phyloP scores from a whole-genome alignment of 306 rosid species.

The Comarum palustre region DNA sequence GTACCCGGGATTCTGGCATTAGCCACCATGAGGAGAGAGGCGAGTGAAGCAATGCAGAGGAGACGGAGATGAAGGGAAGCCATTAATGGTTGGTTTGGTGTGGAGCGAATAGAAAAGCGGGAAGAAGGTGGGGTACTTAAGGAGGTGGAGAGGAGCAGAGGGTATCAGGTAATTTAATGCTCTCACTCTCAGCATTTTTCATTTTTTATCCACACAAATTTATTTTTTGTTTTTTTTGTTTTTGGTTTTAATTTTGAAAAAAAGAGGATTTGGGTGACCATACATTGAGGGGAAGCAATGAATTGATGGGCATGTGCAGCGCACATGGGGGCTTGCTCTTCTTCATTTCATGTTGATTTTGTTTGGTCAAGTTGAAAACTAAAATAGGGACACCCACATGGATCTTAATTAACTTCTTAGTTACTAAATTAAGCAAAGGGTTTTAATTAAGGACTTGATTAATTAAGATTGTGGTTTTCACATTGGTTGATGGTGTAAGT shows the following conservation, averaged over 20 bases:
- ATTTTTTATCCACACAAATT: background rate
- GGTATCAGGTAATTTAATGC: constrained; percentile 34
- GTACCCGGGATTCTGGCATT: constrained; percentile 73
- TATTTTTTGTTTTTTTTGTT: background rate
- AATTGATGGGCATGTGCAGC: constrained; percentile 44
- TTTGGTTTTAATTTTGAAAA: constrained; percentile 8
- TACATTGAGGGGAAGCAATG: constrained; percentile 25
- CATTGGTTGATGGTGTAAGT: background rate
- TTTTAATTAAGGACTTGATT: background rate
- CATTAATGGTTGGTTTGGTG: constrained; percentile 38
- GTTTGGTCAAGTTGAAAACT: constrained; percentile 26
- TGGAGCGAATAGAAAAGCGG: constrained; percentile 37
- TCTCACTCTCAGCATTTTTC: background rate
- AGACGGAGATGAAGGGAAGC: constrained; percentile 35
- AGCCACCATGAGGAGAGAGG: constrained; percentile 38
- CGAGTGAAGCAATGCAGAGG: constrained; percentile 49
- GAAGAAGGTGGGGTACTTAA: constrained; percentile 63
- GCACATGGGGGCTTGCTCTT: constrained; percentile 34
- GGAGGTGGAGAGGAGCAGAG: constrained; percentile 28
- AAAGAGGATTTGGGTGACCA: constrained; percentile 9
- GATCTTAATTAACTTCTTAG: background rate
- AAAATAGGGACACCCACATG: constrained; percentile 22
- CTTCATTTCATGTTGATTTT: constrained; percentile 28
- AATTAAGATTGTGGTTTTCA: background rate
- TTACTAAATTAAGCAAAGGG: background rate